Conservation (phyloP, 2,329 filamentous ascomycete species). For the Alternaria alternata region DNA sequence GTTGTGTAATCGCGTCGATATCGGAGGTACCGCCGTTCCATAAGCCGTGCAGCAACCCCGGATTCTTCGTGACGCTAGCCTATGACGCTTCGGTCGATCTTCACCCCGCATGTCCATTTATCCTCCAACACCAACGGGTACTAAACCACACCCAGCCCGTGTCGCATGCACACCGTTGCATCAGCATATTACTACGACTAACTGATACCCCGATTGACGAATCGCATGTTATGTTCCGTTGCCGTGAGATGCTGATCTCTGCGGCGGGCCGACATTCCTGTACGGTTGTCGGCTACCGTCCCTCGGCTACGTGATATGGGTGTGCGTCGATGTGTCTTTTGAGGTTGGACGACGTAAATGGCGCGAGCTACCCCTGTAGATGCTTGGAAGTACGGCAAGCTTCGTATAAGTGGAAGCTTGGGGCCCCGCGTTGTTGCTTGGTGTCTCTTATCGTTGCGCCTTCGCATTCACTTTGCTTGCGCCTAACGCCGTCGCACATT, state of each 20-base stretch:
- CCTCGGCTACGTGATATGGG: background rate
- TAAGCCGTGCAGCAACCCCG: conserved; percentile 1
- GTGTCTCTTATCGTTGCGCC: conserved; percentile 9
- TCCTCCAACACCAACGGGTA: background rate
- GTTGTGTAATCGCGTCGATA: too few species aligned
- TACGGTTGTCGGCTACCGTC: conserved; percentile 5
- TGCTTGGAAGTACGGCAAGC: conserved; percentile 16
- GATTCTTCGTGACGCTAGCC: background rate
- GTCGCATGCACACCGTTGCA: conserved; percentile 6
- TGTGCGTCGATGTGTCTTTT: background rate
- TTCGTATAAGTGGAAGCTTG: conserved; percentile 29
- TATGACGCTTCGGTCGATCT: conserved; percentile 11
- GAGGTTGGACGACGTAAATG: conserved; percentile 12
- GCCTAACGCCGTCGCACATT: background rate
- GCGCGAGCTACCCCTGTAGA: conserved; percentile 7
- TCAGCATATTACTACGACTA: conserved; percentile 1
- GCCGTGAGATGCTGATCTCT: background rate
- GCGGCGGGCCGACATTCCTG: conserved; percentile 12
- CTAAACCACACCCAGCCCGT: conserved; percentile 5
- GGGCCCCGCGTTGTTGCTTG: conserved; percentile 13
- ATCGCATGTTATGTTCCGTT: background rate
- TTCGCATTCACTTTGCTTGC: background rate
- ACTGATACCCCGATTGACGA: background rate
- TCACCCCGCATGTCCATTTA: conserved; percentile 14
- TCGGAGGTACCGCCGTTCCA: too few species aligned